Conservation (phyloP, 495 filamentous ascomycete species). For the Lophium mytilinum region DNA sequence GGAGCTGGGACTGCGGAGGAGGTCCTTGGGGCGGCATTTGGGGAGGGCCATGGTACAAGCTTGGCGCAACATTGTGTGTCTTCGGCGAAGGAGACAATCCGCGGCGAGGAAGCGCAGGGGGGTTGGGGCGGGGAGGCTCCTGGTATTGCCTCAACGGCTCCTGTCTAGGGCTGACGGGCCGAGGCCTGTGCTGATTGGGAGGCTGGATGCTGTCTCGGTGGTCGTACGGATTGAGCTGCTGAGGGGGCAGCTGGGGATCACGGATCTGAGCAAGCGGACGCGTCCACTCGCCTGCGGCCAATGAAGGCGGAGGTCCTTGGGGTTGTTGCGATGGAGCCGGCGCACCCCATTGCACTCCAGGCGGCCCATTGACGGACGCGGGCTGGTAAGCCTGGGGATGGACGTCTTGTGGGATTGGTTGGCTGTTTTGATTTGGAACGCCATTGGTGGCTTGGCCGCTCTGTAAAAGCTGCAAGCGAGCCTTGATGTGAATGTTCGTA, state of each 20-base stretch:
- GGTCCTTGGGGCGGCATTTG: constrained; percentile 49
- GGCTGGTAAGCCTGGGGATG: constrained; percentile 45
- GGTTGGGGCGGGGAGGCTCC: constrained; percentile 56
- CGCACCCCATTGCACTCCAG: constrained; percentile 68
- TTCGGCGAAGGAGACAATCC: constrained; percentile 56
- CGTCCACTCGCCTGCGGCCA: constrained; percentile 56
- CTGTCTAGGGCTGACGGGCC: constrained; percentile 49
- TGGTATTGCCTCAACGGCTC: constrained; percentile 65
- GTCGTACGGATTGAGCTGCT: constrained; percentile 66
- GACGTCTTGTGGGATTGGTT: constrained; percentile 73
- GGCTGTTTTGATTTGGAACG: constrained; percentile 54
- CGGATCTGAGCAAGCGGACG: constrained; percentile 67
- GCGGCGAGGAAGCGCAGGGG: constrained; percentile 34
- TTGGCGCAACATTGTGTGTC: constrained; percentile 47
- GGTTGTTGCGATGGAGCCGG: constrained; percentile 55
- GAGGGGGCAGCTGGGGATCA: constrained; percentile 57
- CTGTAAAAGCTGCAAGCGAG: constrained; percentile 77
- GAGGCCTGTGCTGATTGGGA: constrained; percentile 42
- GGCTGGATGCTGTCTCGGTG: constrained; percentile 61
- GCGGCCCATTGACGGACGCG: constrained; percentile 50
- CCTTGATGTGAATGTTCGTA: constrained; percentile 90
- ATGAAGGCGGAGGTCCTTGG: constrained; percentile 35
- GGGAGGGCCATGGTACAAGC: constrained; percentile 54
- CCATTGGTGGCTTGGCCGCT: constrained; percentile 67
- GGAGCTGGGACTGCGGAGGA: constrained; percentile 26